phyloP scores from a whole-genome alignment of 768 basidiomycete species.

The Gloeophyllum trabeum region DNA sequence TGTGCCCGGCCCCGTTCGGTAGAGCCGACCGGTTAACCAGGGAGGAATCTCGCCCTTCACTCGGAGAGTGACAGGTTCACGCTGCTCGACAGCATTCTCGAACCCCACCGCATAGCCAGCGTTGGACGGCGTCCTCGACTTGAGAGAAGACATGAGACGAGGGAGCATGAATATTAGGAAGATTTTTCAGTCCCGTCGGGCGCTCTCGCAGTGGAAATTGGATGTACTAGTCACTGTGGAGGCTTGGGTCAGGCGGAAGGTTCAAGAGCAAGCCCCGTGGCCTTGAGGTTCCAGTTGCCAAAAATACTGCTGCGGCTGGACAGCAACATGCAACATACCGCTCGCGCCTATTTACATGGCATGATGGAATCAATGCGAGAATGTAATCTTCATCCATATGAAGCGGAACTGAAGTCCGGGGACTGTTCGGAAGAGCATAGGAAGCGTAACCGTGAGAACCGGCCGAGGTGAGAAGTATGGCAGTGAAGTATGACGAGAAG shows the following conservation, averaged over 20 bases:
- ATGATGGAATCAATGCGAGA: too few relatives aligned
- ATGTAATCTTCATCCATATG: too few relatives aligned
- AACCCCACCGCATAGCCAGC: neutral
- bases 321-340: neutral
- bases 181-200: neutral
- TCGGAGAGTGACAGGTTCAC: neutral
- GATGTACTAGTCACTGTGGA: neutral
- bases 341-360: neutral
- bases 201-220: neutral
- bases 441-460: too few relatives aligned
- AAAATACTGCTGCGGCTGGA: neutral
- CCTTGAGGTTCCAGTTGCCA: neutral
- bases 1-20: constrained; percentile 26
- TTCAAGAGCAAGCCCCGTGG: neutral
- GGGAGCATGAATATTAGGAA: neutral
- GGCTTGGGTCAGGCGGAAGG: neutral
- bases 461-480: too few relatives aligned
- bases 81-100: neutral
- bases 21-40: constrained; percentile 22
- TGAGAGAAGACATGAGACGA: neutral
- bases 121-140: neutral
- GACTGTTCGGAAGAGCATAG: too few relatives aligned
- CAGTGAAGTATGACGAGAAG: too few relatives aligned
- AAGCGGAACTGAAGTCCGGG: too few relatives aligned
- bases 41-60: neutral